Evolutionary conservation across 805 yeast species (phyloP), one percentile per base, ranked within the genome.

Genomic region (Yarrowia sp.): DNA sequence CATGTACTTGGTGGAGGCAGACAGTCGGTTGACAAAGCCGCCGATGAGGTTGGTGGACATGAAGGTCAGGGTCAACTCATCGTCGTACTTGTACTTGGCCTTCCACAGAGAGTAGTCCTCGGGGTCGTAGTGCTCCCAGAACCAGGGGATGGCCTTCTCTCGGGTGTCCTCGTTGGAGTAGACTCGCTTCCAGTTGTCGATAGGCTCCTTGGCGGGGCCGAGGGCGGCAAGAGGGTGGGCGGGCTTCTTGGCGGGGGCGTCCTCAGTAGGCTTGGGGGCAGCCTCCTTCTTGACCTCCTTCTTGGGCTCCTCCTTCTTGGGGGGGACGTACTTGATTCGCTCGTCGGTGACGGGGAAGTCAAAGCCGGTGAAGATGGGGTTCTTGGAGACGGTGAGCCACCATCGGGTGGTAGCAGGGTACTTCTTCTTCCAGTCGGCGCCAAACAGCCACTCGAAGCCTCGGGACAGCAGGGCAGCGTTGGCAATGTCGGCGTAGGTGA

Each of bases 141-240:
- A 94, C 92, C 93, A 94, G 75, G 98, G 98, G 69, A 93, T 81
- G 68, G 97, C 96, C 68, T 78, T 85, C 75, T 84, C 86, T 80
- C 97, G 89, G 74, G 98, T 93, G 72, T 94, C 98, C 80, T 90
- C 93, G 84, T 93, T 94, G 67, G 97, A 91, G 87, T 94, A 93
- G 68, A 79, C 79, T 81, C 97, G 88, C 85, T 94, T 94, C 96
- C 97, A 92, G 78, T 90, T 94, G 74, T 93, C 97, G 66, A 93
- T 71, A 65, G 84, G 78, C 70, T 85, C 79, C 65, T 86, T 71
- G 65, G 90, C 75, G 74, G 83, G 86, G 70, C 94, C 96, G 67
- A 93, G 84, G 63, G 81, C 79, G 76, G 84, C 96, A 75, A 92
- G 84, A 73, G 98, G 97, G 81, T 93, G 98, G 78, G 87, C 88